Evolutionary conservation across 1,139 yeast species (phyloP), one percentile per base, ranked within the genome.

Genomic region (Kluyveromyces sp.): DNA sequence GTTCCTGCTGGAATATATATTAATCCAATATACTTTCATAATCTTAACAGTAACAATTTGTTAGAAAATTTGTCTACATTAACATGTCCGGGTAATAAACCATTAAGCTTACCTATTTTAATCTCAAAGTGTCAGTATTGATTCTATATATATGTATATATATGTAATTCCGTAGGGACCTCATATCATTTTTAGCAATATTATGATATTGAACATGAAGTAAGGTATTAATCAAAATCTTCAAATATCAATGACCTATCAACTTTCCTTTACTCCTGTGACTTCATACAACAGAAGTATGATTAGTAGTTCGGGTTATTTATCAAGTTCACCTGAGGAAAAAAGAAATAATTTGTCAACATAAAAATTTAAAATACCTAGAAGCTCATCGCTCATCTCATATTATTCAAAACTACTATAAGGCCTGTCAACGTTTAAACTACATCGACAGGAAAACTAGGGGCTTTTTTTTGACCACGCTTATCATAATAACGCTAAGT

Each of bases 371-470:
- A 34, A 29, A 25, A 29, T 15, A 15, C 21, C 21, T 15, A 15
- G 21, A 15, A 21, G 21, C 15, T 33, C 34, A 33, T 10, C 5
- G 25, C 26, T 42, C 30, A 41, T 35, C 33, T 36, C 45, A 46
- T 48, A 50, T 50, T 51, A 53, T 48, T 56, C 48, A 54, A 53
- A 48, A 53, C 44, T 49, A 27, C 15, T 8, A 5, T 3, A 29
- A 32, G 3, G 21, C 21, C 21, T 15, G 21, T 15, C 21, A 15
- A 15, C 21, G 21, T 15, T 15, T 15, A 15, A 15, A 15, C 21
- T 15, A 15, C 21, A 15, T 15, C 21, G 21, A 15, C 21, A 15
- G 21, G 21, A 15, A 15, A 15, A 15, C 21, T 15, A 15, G 21
- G 21, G 21, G 21, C 21, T 15, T 15, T 15, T 15, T 15, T 15